Base-by-base conservation (phyloP, 495 filamentous ascomycete species). In the Chaetomium fimeti region DNA sequence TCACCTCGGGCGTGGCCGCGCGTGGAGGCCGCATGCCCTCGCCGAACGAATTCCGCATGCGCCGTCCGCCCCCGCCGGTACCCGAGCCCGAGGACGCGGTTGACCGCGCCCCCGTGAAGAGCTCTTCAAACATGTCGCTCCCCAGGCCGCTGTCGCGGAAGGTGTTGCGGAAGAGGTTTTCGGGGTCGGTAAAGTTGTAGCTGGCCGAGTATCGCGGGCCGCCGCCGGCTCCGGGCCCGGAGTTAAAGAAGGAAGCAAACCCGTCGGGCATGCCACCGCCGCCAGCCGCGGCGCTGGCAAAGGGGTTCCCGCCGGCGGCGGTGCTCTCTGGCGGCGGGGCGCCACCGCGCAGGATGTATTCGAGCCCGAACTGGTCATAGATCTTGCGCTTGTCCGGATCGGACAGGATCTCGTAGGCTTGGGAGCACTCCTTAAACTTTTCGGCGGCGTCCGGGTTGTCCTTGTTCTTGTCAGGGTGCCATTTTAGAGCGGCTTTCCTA, bases 381-480 rank as follows among this genome's bases (percentile, higher is more conserved):
- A 87, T 88, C 78, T 96, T 96, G 62, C 94, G 89, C 76, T 98
- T 98, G 71, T 98, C 95, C 40, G 94, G 93, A 74, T 98, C 94
- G 67, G 90, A 93, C 13, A 98, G 87, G 71, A 98, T 93, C 80
- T 98, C 94, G 79, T 96, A 98, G 52, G 94, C 94, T 78, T 98
- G 93, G n/a, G 91, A 96, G 57, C 91, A 87, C 69, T 98, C 93
- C 81, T 93, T 93, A 78, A 98, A 98, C 71, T 91, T 95, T 67
- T 98, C 93, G 60, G 86, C 79, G 25, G 92, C 89, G 20, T 83
- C 73, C 20, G 92, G 88, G 68, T 94, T 91, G 76, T 95, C 89
- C 74, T 92, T 93, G 80, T 98, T 98, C 82, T 98, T 98, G 77
- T 98, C 94, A 0, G 94, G 94, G 72, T 98, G 94, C 72, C 86